These are phyloP conservation scores for Naumovozyma castellii DNA, from an alignment of 805 yeast species.

Conservation along the genomic window DNA sequence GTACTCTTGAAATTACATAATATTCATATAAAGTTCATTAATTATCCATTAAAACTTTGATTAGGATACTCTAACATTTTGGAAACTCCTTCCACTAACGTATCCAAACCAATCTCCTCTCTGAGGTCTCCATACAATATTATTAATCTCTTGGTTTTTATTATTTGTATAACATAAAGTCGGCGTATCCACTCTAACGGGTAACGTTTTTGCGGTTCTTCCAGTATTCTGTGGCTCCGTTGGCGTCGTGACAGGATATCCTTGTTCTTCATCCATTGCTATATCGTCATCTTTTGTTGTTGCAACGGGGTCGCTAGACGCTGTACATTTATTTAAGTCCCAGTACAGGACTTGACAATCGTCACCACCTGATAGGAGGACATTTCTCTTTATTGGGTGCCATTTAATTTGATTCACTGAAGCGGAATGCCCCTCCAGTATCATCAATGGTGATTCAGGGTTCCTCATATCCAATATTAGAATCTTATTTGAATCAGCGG, in stretches of 20 bases:
- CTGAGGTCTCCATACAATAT: constrained; percentile 56
- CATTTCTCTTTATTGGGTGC: constrained; percentile 64
- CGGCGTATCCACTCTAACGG: constrained; percentile 19
- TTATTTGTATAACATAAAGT: constrained; percentile 45
- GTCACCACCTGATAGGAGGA: constrained; percentile 56
- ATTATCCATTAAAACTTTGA: neutral
- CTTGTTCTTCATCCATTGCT: constrained; percentile 6
- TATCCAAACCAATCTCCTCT: constrained; percentile 73
- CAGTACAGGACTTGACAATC: constrained; percentile 66
- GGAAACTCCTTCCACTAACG: constrained; percentile 31
- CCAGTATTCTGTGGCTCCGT: constrained; percentile 3
- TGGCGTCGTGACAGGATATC: neutral
- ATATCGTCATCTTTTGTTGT: constrained; percentile 1
- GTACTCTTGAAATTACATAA: neutral
- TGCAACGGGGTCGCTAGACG: neutral
- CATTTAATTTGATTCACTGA: constrained; percentile 68
- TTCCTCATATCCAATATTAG: constrained; percentile 73
- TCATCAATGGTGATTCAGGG: constrained; percentile 74
- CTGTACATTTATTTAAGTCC: constrained; percentile 40
- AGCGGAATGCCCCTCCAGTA: constrained; percentile 56
- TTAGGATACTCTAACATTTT: constrained; percentile 23
- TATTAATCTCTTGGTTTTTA: constrained; percentile 57
- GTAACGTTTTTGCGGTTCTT: constrained; percentile 2
- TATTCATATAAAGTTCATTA: neutral
- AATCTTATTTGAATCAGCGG: constrained; percentile 55